Conservation (phyloP, 2,329 filamentous ascomycete species). For the Monilinia aucupariae region DNA sequence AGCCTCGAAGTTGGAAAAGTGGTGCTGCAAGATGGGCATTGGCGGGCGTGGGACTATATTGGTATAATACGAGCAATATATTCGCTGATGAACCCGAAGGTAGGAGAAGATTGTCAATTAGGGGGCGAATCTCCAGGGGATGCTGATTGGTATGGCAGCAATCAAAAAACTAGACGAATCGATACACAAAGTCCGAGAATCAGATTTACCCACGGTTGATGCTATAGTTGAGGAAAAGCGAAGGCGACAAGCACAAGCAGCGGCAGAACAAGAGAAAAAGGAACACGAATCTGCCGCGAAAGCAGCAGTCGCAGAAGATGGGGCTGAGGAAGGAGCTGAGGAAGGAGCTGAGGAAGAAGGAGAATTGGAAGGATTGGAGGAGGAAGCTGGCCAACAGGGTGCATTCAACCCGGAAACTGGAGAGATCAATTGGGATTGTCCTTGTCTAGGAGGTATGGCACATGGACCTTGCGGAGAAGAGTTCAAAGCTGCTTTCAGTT, state of each 20-base stretch:
- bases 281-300: constrained; percentile 22
- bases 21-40: constrained; percentile 67
- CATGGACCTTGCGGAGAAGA: constrained; percentile 91
- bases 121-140: background rate
- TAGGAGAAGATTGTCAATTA: constrained; percentile 43
- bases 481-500: constrained; percentile 94
- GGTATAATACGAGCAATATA: constrained; percentile 83
- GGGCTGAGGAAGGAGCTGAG: constrained; percentile 23
- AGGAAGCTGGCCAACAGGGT: constrained; percentile 79
- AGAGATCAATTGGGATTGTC: constrained; percentile 99
- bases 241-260: constrained; percentile 30
- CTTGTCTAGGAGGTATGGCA: constrained; percentile 95
- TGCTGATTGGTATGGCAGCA: constrained; percentile 29
- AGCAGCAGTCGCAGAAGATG: constrained; percentile 24
- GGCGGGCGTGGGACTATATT: constrained; percentile 75
- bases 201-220: constrained; percentile 59
- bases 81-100: constrained; percentile 79
- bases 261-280: constrained; percentile 28
- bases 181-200: constrained; percentile 38
- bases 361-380: constrained; percentile 57
- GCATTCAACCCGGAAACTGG: constrained; percentile 98
- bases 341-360: constrained; percentile 23
- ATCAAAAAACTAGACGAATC: constrained; percentile 37
- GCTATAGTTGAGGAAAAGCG: constrained; percentile 61
- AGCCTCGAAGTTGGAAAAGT: constrained; percentile 77